phyloP scores from a whole-genome alignment of 495 filamentous ascomycete genomes.

The Podospora didyma region DNA sequence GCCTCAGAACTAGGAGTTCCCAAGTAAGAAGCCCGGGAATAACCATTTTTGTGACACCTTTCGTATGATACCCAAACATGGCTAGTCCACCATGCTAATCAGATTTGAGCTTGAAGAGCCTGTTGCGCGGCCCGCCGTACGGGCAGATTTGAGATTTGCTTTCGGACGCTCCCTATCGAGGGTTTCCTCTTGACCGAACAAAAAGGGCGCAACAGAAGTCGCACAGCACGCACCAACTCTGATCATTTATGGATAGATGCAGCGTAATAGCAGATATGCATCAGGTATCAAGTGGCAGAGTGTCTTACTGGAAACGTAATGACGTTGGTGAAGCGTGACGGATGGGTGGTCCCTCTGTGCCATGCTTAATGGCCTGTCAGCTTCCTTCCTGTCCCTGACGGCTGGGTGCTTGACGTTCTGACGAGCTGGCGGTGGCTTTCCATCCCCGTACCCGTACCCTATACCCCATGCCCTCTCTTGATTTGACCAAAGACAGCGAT shows the following conservation, averaged over 20 bases:
- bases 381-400: background rate
- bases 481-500: no score
- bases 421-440: no score
- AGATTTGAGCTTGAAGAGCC: no score
- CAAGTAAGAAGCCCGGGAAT: background rate
- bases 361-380: background rate
- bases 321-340: background rate
- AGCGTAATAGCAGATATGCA: background rate
- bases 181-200: background rate
- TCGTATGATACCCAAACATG: no score
- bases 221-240: background rate
- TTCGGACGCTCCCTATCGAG: no score
- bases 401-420: no score
- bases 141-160: no score
- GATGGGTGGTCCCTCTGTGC: background rate
- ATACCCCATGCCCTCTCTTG: no score
- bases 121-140: no score
- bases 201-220: background rate
- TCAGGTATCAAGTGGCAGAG: background rate
- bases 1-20: conserved; percentile 41
- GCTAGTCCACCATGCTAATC: no score
- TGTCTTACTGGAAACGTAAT: background rate
- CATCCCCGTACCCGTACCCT: no score
- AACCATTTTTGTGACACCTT: no score
- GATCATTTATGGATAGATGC: background rate